Evolutionary conservation across 148 eudicot genomes (phyloP).

Genomic region (Simmondsia chinensis): DNA sequence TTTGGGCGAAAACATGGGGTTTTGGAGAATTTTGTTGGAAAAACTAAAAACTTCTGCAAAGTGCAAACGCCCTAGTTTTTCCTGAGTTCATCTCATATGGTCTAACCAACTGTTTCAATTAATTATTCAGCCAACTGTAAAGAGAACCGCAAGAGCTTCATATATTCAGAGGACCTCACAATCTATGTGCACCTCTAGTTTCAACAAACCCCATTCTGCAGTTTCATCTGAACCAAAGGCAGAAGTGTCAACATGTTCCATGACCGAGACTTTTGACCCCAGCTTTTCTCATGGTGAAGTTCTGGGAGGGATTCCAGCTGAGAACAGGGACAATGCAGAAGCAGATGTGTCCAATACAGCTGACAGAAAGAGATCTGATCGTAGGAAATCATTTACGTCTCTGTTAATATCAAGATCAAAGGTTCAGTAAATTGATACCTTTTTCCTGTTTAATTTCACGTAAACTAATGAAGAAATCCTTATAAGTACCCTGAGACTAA

Average conservation of each 20-base stretch:
- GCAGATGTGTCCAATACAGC: conserved; percentile 14
- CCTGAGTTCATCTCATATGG: neutral
- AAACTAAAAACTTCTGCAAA: neutral
- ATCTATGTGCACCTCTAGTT: conserved; percentile 15
- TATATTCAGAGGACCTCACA: conserved; percentile 20
- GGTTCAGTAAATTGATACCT: conserved; percentile 24
- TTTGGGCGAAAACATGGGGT: too few relatives aligned
- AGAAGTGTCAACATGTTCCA: conserved; percentile 17
- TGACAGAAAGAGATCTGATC: conserved; percentile 36
- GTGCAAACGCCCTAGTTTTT: too few relatives aligned
- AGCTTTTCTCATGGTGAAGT: conserved; percentile 16
- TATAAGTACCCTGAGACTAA: too few relatives aligned
- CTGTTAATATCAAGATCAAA: conserved; percentile 54
- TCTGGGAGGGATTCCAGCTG: conserved; percentile 13
- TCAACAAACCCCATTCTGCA: conserved; percentile 18
- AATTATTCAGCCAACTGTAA: conserved; percentile 35
- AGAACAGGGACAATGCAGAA: conserved; percentile 13
- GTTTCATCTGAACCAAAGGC: conserved; percentile 22
- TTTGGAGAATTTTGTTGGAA: too few relatives aligned
- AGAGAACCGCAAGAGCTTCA: conserved; percentile 15
- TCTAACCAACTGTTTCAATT: neutral
- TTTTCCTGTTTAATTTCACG: neutral
- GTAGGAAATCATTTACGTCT: conserved; percentile 72
- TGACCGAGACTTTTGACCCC: conserved; percentile 15
- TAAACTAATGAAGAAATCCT: neutral